Conservation (phyloP, 352 stramenopile genomes). For the Chrysophaeum taylorii region DNA sequence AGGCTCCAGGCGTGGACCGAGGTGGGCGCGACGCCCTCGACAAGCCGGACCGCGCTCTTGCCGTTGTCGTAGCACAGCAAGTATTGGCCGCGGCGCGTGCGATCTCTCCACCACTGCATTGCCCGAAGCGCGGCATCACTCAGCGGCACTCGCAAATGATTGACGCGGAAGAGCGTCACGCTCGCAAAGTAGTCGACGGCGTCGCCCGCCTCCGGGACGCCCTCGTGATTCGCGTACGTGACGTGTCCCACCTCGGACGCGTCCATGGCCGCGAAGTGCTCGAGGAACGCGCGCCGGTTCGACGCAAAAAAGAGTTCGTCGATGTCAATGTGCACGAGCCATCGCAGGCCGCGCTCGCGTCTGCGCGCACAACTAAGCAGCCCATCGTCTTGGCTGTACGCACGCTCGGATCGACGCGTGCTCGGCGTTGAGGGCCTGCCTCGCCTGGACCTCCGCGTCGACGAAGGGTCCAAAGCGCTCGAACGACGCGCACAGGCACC, state of each 20-base stretch:
- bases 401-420: constrained; percentile 13
- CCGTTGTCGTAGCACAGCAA: constrained; percentile 36
- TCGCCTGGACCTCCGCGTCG: constrained; percentile 4
- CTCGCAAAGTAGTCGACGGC: constrained; percentile 27
- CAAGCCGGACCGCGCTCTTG: constrained; percentile 27
- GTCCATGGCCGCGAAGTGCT: constrained; percentile 25
- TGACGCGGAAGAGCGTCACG: constrained; percentile 25
- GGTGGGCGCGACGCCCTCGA: constrained; percentile 15
- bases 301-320: constrained; percentile 34
- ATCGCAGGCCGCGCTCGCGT: constrained; percentile 20
- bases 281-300: constrained; percentile 13
- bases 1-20: constrained; percentile 33
- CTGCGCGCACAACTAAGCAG: too few species aligned
- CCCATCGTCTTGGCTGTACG: too few species aligned
- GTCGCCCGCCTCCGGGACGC: constrained; percentile 19
- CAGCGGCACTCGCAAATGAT: constrained; percentile 29
- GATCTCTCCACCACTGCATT: constrained; percentile 27
- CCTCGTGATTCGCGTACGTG: constrained; percentile 38
- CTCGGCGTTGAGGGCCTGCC: constrained; percentile 31
- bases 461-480: background rate
- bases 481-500: background rate
- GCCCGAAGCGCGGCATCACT: constrained; percentile 10
- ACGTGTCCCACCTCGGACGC: constrained; percentile 23
- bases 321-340: constrained; percentile 36
- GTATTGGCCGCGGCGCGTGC: constrained; percentile 32